Percentiles rank a stretch among this genome's conserved stretches.
These are phyloP conservation scores for Pleurostoma richardsiae DNA, from an alignment of 2,329 filamentous ascomycete genomes.

Conservation along the genomic window DNA sequence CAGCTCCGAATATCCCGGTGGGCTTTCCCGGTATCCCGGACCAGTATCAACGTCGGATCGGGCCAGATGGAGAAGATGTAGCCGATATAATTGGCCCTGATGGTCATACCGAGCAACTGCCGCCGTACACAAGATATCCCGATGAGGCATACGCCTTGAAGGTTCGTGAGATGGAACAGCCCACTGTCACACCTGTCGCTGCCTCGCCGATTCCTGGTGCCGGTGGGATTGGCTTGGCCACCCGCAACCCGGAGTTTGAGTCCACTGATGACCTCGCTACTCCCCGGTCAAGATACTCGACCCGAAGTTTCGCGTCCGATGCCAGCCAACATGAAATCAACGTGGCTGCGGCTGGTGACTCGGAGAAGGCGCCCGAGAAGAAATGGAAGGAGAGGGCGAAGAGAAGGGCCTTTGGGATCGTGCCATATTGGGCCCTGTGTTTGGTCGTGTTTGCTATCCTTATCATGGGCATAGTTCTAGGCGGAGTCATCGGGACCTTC, in stretches of 20 bases:
- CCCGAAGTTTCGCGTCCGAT: slow-evolving; percentile 46
- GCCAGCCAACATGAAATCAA: slow-evolving; percentile 51
- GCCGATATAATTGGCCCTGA: slow-evolving; percentile 83
- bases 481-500: slow-evolving; percentile 49
- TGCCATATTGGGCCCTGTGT: slow-evolving; percentile 58
- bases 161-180: slow-evolving; percentile 23
- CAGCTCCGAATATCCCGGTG: slow-evolving; percentile 50
- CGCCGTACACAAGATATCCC: slow-evolving; percentile 86
- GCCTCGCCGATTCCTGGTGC: slow-evolving; percentile 42
- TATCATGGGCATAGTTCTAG: slow-evolving; percentile 50
- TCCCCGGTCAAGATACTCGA: slow-evolving; percentile 44
- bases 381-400: slow-evolving; percentile 49
- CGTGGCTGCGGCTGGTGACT: slow-evolving; percentile 35
- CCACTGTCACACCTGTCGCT: slow-evolving; percentile 6
- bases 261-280: slow-evolving; percentile 50
- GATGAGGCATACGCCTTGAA: slow-evolving; percentile 63
- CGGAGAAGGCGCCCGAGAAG: slow-evolving; percentile 44
- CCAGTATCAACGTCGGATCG: slow-evolving; percentile 66
- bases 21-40: slow-evolving; percentile 68
- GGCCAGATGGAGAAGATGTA: slow-evolving; percentile 79
- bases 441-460: slow-evolving; percentile 42
- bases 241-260: slow-evolving; percentile 58
- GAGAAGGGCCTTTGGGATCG: slow-evolving; percentile 51
- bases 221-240: slow-evolving; percentile 56
- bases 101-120: slow-evolving; percentile 85